Evolutionary conservation across 805 yeast species (phyloP).

Genomic region (Metschnikowia noctiluminum): DNA sequence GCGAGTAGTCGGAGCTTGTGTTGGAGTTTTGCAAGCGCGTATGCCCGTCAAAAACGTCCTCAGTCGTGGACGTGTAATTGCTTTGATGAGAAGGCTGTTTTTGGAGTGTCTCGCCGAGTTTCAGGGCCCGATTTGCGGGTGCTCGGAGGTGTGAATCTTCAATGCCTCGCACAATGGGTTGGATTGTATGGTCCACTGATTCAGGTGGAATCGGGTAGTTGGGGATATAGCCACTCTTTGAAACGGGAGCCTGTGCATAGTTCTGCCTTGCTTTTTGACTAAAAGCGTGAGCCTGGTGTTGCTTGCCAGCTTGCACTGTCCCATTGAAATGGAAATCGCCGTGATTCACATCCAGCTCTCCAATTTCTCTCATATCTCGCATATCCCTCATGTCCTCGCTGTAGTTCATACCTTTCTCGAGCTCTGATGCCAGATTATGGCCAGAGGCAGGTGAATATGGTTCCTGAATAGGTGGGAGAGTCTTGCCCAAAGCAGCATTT

Average conservation of each 20-base stretch:
- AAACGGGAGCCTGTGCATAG: no score
- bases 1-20: slow-evolving; percentile 31
- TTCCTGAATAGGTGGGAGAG: slow-evolving; percentile 11
- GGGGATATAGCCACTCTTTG: no score
- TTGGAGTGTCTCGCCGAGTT: slow-evolving; percentile 1
- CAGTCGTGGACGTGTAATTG: slow-evolving; percentile 13
- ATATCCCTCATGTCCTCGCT: neutral
- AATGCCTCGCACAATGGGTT: neutral
- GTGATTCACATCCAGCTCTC: no score
- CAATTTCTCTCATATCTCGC: no score
- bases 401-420: no score
- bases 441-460: neutral
- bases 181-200: no score
- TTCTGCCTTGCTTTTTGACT: no score
- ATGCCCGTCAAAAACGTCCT: slow-evolving; percentile 14
- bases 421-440: neutral
- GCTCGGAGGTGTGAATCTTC: neutral
- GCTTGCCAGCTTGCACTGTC: no score
- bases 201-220: no score
- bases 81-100: slow-evolving; percentile 18
- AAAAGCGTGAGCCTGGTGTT: no score
- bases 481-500: slow-evolving; percentile 4
- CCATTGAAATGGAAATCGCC: no score
- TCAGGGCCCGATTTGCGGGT: neutral
- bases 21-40: slow-evolving; percentile 10